phyloP scores from a whole-genome alignment of 2,329 filamentous ascomycete species.

The Fusarium sp. region DNA sequence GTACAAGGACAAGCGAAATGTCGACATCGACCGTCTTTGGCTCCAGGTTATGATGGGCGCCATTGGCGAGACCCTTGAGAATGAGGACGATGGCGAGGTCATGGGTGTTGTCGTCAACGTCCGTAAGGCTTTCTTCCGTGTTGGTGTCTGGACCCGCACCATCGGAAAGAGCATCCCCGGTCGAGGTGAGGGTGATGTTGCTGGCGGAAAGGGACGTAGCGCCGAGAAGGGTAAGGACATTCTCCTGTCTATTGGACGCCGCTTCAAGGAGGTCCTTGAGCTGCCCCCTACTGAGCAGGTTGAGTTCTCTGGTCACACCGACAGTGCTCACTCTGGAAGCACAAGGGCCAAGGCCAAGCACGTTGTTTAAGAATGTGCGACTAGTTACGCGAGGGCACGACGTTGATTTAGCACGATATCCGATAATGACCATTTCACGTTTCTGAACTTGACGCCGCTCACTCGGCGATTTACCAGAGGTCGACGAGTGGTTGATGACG shows the following conservation, averaged over 20 bases:
- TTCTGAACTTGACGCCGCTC: constrained; percentile 33
- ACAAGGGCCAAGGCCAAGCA: constrained; percentile 97
- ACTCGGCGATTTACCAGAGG: constrained; percentile 25
- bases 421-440: constrained; percentile 42
- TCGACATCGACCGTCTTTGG: constrained; percentile 96
- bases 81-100: constrained; percentile 93
- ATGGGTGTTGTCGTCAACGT: constrained; percentile 99
- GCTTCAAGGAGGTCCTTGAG: constrained; percentile 93
- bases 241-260: constrained; percentile 83
- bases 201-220: constrained; percentile 81
- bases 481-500: constrained; percentile 21
- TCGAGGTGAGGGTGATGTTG: constrained; percentile 77
- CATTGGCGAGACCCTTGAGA: constrained; percentile 97
- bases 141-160: constrained; percentile 96
- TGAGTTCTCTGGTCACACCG: constrained; percentile 97
- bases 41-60: constrained; percentile 96
- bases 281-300: constrained; percentile 80
- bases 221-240: constrained; percentile 86
- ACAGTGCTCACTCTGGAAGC: constrained; percentile 91
- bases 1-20: constrained; percentile 93
- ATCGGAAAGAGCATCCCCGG: constrained; percentile 85
- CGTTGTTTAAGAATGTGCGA: constrained; percentile 69
- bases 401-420: constrained; percentile 45
- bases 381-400: constrained; percentile 32
- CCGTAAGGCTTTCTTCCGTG: constrained; percentile 96